Percentiles rank a stretch among this genome's conserved stretches.
Evolutionary conservation across 2,329 filamentous ascomycete species (phyloP).

Genomic region (Neofusicoccum cordaticola): DNA sequence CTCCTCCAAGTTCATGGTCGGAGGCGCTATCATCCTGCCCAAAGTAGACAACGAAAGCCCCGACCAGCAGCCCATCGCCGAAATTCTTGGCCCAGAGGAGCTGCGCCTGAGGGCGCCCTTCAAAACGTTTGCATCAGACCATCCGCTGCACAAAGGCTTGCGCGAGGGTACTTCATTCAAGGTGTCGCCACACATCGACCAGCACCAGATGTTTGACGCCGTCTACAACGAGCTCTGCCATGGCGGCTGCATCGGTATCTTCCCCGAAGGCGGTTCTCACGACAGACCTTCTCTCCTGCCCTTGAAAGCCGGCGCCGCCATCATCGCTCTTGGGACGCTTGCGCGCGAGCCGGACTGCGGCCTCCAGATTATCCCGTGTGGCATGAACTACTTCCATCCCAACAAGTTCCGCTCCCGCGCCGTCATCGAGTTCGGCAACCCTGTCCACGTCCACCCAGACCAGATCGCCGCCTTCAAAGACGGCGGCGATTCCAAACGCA

Average conservation of each 20-base stretch:
- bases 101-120: slow-evolving; percentile 7
- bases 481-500: slow-evolving; percentile 8
- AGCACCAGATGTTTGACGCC: slow-evolving; percentile 17
- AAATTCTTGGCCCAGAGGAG: slow-evolving; percentile 10
- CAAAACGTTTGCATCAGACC: slow-evolving; percentile 2
- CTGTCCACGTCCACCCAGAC: slow-evolving; percentile 4
- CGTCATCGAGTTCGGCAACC: slow-evolving; percentile 17
- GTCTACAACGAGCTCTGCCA: slow-evolving; percentile 12
- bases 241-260: slow-evolving; percentile 19
- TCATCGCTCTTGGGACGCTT: slow-evolving; percentile 16
- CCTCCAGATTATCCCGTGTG: slow-evolving; percentile 12
- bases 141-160: neutral
- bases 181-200: slow-evolving; percentile 18
- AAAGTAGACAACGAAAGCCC: slow-evolving; percentile 6
- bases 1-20: neutral
- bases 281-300: slow-evolving; percentile 16
- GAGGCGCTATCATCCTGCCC: slow-evolving; percentile 7
- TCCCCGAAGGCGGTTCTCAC: slow-evolving; percentile 19
- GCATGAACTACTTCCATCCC: slow-evolving; percentile 19
- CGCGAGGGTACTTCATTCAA: slow-evolving; percentile 15
- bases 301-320: slow-evolving; percentile 17
- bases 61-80: slow-evolving; percentile 15
- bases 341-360: slow-evolving; percentile 4
- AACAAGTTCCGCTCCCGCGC: slow-evolving; percentile 18
- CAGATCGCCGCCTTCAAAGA: slow-evolving; percentile 7